These are phyloP conservation scores for Neopestalotiopsis rosae DNA, from an alignment of 2,329 filamentous ascomycete genomes.

Conservation along the genomic window DNA sequence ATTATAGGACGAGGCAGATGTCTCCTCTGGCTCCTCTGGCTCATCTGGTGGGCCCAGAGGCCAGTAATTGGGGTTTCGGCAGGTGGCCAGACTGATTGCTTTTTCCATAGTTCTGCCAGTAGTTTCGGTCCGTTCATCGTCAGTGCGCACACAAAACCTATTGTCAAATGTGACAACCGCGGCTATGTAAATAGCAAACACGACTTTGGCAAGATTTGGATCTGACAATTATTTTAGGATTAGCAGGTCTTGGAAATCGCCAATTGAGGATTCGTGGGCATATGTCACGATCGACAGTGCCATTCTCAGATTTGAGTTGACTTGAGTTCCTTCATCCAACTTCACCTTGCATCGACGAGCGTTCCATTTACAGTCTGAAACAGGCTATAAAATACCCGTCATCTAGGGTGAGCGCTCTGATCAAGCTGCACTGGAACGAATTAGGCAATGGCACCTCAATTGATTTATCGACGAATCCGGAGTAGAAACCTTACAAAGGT, in stretches of 20 bases:
- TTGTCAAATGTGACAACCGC: not conserved
- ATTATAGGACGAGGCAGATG: not conserved
- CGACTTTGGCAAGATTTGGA: not conserved
- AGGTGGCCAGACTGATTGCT: not conserved
- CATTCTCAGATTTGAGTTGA: not conserved
- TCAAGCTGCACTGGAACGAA: not conserved
- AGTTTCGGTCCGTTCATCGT: not conserved
- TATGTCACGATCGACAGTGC: not conserved
- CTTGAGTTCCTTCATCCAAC: not conserved
- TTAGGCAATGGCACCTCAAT: not conserved
- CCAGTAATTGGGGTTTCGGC: not conserved
- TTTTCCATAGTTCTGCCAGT: not conserved
- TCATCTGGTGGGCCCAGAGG: not conserved
- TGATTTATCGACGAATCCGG: not conserved
- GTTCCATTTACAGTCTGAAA: conserved; percentile 1
- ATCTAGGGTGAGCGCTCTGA: not conserved
- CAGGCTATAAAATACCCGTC: not conserved
- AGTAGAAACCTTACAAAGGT: not conserved
- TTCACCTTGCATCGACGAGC: not conserved
- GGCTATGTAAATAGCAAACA: not conserved
- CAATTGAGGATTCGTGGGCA: not conserved
- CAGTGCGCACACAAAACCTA: not conserved
- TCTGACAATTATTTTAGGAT: not conserved
- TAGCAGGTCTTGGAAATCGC: not conserved
- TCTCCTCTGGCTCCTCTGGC: not conserved